phyloP scores from a whole-genome alignment of 352 stramenopile species.

The Pythium rishiriense region DNA sequence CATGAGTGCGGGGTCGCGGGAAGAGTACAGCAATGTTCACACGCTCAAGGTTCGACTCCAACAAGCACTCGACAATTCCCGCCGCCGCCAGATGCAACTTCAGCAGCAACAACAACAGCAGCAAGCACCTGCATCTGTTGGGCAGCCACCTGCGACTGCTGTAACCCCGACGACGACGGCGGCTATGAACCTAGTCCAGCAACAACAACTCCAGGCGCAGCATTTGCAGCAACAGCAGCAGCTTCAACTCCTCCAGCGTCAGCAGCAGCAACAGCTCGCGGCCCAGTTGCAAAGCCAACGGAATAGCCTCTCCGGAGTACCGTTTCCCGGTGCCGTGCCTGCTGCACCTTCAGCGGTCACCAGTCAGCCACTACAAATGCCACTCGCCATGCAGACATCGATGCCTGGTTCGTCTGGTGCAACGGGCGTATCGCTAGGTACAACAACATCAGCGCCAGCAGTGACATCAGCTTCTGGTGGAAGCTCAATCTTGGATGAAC shows the following conservation, averaged over 20 bases:
- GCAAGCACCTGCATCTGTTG: conserved; percentile 20
- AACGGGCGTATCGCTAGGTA: neutral
- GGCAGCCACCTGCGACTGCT: neutral
- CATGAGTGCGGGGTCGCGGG: conserved; percentile 78
- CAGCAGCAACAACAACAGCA: conserved; percentile 42
- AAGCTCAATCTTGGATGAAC: conserved; percentile 83
- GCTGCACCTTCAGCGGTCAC: conserved; percentile 25
- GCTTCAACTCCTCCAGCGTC: conserved; percentile 35
- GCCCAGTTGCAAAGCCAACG: conserved; percentile 71
- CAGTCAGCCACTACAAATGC: conserved; percentile 53
- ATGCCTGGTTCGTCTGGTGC: conserved; percentile 15
- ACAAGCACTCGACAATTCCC: conserved; percentile 83
- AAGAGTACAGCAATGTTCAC: conserved; percentile 88
- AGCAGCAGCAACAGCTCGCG: conserved; percentile 72
- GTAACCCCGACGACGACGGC: conserved; percentile 6
- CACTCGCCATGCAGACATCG: conserved; percentile 34
- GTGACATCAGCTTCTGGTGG: conserved; percentile 25
- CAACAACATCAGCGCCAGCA: conserved; percentile 25
- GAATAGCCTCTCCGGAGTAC: conserved; percentile 61
- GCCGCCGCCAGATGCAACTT: conserved; percentile 72
- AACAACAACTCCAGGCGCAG: conserved; percentile 30
- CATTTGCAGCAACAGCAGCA: conserved; percentile 31
- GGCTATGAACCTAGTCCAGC: conserved; percentile 23
- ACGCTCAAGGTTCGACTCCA: conserved; percentile 83
- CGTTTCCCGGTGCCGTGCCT: conserved; percentile 43